These are phyloP conservation scores for Solanum arcanum DNA, from an alignment of 257 asterid species.

Conservation along the genomic window DNA sequence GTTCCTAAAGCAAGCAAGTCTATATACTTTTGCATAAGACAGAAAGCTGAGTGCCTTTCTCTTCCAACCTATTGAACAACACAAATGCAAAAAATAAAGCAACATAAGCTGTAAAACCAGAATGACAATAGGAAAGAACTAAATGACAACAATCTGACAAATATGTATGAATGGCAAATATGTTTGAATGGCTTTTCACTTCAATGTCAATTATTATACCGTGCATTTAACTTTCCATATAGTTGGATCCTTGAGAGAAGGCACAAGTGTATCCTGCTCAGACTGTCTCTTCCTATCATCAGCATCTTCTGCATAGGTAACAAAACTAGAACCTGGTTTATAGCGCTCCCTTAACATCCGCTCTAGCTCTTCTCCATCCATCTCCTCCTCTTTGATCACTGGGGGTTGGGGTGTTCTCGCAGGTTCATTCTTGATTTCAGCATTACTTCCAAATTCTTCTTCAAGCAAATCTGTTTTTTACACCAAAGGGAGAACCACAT, in stretches of 20 bases:
- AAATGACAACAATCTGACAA: neutral
- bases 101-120: neutral
- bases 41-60: slow-evolving; percentile 82
- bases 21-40: slow-evolving; percentile 85
- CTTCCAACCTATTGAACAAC: slow-evolving; percentile 60
- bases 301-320: slow-evolving; percentile 52
- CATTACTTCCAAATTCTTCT: slow-evolving; percentile 27
- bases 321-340: slow-evolving; percentile 57
- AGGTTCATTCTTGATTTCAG: slow-evolving; percentile 21
- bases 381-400: slow-evolving; percentile 60
- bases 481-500: neutral
- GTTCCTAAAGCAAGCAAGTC: slow-evolving; percentile 59
- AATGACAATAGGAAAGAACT: neutral
- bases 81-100: neutral
- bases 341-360: slow-evolving; percentile 57
- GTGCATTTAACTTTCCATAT: slow-evolving; percentile 96
- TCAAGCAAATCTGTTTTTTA: slow-evolving; percentile 32
- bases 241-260: slow-evolving; percentile 46
- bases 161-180: neutral
- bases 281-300: slow-evolving; percentile 33
- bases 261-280: slow-evolving; percentile 20
- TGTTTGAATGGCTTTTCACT: neutral
- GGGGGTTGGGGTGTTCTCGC: slow-evolving; percentile 25
- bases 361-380: slow-evolving; percentile 74
- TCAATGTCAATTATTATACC: slow-evolving; percentile 25